These are phyloP conservation scores for Kuraishia piskuri DNA, from an alignment of 805 yeast genomes.

Conservation along the genomic window DNA sequence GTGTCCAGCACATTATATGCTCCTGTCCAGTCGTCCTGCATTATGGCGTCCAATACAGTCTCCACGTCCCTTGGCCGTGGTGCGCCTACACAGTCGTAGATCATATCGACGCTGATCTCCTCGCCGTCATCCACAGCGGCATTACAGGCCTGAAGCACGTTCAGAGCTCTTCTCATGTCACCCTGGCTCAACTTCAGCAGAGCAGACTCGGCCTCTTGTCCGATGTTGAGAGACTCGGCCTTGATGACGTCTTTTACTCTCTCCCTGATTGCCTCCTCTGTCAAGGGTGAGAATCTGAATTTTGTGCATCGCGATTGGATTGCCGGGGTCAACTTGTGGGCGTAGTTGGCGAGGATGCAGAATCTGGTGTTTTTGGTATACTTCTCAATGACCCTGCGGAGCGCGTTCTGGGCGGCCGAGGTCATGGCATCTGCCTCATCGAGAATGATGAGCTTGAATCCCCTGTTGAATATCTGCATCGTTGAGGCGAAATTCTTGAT, in stretches of 20 bases:
- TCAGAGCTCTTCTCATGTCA: constrained; percentile 92
- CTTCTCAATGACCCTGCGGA: constrained; percentile 80
- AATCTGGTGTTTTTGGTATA: constrained; percentile 93
- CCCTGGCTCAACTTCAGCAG: constrained; percentile 74
- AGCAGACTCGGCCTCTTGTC: constrained; percentile 52
- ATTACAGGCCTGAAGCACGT: constrained; percentile 89
- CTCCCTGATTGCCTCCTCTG: constrained; percentile 54
- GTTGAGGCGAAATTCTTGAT: constrained; percentile 95
- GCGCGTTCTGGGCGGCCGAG: constrained; percentile 75
- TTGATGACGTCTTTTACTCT: constrained; percentile 64
- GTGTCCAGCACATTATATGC: constrained; percentile 58
- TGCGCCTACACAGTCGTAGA: constrained; percentile 92
- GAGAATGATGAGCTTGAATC: constrained; percentile 82
- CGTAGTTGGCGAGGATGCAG: constrained; percentile 91
- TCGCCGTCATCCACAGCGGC: constrained; percentile 55
- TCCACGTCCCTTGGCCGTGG: constrained; percentile 86
- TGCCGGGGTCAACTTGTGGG: constrained; percentile 94
- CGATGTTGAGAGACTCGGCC: constrained; percentile 53
- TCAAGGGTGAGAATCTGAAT: constrained; percentile 83
- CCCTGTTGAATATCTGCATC: constrained; percentile 80
- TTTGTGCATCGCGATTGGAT: constrained; percentile 90
- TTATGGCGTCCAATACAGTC: constrained; percentile 62
- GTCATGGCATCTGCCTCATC: constrained; percentile 98
- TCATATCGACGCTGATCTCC: constrained; percentile 62
- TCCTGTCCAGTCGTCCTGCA: constrained; percentile 85